Conservation (phyloP, 2,329 filamentous ascomycete species). For the Aspergillus pseudoviridinutans region DNA sequence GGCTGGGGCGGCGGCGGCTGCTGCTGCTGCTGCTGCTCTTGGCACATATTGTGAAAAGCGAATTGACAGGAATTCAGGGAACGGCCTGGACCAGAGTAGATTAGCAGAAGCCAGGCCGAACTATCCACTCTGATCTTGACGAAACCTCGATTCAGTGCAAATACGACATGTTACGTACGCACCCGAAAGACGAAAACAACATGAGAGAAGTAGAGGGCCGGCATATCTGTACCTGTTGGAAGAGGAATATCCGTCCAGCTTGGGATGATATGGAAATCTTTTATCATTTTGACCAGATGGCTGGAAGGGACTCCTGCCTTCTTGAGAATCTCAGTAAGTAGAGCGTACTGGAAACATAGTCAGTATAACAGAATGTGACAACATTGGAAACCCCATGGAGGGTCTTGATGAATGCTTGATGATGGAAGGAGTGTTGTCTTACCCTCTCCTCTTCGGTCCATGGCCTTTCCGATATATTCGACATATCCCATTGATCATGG, state of each 20-base stretch:
- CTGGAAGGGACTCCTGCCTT: conserved; percentile 35
- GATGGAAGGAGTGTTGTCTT: conserved; percentile 12
- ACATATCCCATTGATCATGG: conserved; percentile 42
- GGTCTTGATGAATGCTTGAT: neutral
- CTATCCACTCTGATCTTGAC: neutral
- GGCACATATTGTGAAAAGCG: conserved; percentile 33
- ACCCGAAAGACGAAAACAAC: neutral
- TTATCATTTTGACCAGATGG: conserved; percentile 36
- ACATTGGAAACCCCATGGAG: neutral
- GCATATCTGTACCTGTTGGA: conserved; percentile 36
- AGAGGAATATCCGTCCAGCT: conserved; percentile 41
- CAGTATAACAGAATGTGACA: neutral
- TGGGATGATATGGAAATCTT: conserved; percentile 34
- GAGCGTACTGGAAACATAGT: conserved; percentile 29
- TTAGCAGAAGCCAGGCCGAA: conserved; percentile 11
- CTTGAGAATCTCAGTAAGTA: conserved; percentile 42
- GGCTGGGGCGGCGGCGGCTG: neutral
- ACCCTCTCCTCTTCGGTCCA: conserved; percentile 47
- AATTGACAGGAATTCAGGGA: conserved; percentile 37
- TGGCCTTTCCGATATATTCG: conserved; percentile 39
- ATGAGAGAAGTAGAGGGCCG: conserved; percentile 7
- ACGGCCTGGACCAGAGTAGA: conserved; percentile 26
- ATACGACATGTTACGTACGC: conserved; percentile 3
- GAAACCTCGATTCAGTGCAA: neutral
- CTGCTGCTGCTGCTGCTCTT: conserved; percentile 15